Percentiles rank a stretch among this genome's conserved stretches.
These are phyloP conservation scores for Thoreauomyces humboldtii DNA, from an alignment of 192 early-diverging fungal genomes.

Conservation along the genomic window DNA sequence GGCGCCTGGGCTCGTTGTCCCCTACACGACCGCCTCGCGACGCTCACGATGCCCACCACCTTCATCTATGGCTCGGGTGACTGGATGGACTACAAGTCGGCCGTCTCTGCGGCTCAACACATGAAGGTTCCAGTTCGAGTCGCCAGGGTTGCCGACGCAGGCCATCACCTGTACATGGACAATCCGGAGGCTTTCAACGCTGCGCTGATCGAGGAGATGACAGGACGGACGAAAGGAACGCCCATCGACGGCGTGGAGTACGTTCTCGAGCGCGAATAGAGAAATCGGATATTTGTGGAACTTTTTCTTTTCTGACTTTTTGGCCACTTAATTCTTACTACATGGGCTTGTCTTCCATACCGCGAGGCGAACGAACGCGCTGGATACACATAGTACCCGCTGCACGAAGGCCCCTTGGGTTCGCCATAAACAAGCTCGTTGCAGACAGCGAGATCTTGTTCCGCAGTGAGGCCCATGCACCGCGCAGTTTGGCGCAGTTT, in stretches of 20 bases:
- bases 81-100: conserved; percentile 87
- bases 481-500: too few relatives aligned
- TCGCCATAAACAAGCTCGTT: too few relatives aligned
- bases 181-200: conserved; percentile 74
- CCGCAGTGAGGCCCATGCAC: too few relatives aligned
- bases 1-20: conserved; percentile 80
- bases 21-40: conserved; percentile 60
- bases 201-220: conserved; percentile 55
- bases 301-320: neutral
- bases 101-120: conserved; percentile 43
- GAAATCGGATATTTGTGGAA: neutral
- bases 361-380: too few relatives aligned
- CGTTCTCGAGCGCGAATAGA: conserved; percentile 1
- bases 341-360: too few relatives aligned
- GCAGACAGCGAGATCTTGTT: too few relatives aligned
- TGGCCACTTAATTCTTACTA: neutral
- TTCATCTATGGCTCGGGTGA: conserved; percentile 80
- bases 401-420: too few relatives aligned
- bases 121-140: conserved; percentile 32
- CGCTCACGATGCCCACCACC: conserved; percentile 67
- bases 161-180: conserved; percentile 82
- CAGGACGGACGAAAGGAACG: conserved; percentile 1
- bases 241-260: conserved; percentile 1
- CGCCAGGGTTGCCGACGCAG: conserved; percentile 57
- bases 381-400: too few relatives aligned